These are phyloP conservation scores for Tripterygium wilfordii DNA, from an alignment of 177 flowering plant species.

Conservation along the genomic window DNA sequence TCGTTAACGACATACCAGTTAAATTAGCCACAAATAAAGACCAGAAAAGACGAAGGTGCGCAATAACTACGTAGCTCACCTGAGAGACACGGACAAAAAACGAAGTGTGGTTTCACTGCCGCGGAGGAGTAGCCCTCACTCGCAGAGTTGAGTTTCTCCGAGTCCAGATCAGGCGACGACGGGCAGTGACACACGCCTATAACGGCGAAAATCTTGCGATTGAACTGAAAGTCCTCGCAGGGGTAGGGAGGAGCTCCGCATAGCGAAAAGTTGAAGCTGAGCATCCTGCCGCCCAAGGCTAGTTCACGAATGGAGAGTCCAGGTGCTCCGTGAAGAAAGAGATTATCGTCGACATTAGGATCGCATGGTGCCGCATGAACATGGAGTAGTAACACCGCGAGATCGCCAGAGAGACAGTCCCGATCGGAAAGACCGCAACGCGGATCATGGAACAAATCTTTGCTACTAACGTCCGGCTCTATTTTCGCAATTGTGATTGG, in stretches of 20 bases:
- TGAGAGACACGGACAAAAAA: constrained; percentile 83
- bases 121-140: constrained; percentile 64
- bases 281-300: constrained; percentile 95
- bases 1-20: too few species aligned
- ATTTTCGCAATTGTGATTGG: too few species aligned
- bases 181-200: constrained; percentile 93
- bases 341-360: constrained; percentile 71
- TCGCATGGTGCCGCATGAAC: constrained; percentile 55
- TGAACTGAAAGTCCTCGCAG: constrained; percentile 96
- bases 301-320: constrained; percentile 85
- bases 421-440: constrained; percentile 83
- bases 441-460: constrained; percentile 81
- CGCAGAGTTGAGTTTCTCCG: constrained; percentile 43
- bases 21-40: not conserved
- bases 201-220: constrained; percentile 82
- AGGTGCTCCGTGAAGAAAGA: constrained; percentile 99
- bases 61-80: constrained; percentile 35
- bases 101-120: constrained; percentile 79
- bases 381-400: constrained; percentile 75
- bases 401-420: constrained; percentile 46
- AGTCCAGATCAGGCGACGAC: constrained; percentile 71
- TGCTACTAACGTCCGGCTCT: constrained; percentile 96
- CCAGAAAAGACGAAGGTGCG: not conserved
- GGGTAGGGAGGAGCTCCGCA: constrained; percentile 83
- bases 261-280: constrained; percentile 77